A percentile compares a stretch with the other conserved stretches of the same genome.
Conservation (phyloP, 768 basidiomycete species). For the Crepidotus variabilis region DNA sequence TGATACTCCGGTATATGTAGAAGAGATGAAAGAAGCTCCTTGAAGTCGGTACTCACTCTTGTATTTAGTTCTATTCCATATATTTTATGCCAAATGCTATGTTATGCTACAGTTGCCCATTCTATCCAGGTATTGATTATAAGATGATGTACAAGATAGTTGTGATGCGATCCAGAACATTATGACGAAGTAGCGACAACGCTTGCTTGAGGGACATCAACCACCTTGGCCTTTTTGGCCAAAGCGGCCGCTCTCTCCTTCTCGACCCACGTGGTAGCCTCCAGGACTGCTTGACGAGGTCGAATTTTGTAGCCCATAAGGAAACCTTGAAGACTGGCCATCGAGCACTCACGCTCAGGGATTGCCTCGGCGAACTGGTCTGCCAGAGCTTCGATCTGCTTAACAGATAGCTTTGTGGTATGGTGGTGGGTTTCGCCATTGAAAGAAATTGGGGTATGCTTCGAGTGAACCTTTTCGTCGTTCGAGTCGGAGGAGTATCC, state of each 20-base stretch:
- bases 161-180: too few relatives aligned
- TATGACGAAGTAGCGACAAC: too few relatives aligned
- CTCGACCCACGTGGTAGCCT: constrained; percentile 45
- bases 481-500: background rate
- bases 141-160: too few relatives aligned
- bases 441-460: background rate
- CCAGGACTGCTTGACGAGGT: constrained; percentile 51
- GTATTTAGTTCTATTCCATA: background rate
- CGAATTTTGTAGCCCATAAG: constrained; percentile 63
- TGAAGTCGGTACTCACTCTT: background rate
- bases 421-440: background rate
- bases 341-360: constrained; percentile 43
- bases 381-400: constrained; percentile 45
- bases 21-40: background rate
- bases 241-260: constrained; percentile 28
- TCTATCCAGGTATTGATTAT: background rate
- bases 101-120: background rate
- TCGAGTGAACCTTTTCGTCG: background rate
- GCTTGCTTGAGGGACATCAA: too few relatives aligned
- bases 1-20: background rate
- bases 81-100: background rate
- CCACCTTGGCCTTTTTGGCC: background rate
- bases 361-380: constrained; percentile 50
- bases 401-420: constrained; percentile 14
- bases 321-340: constrained; percentile 53